Evolutionary conservation across 176 grass and related monocot genomes (phyloP).

Genomic region (Dendrocalamus sinicus): DNA sequence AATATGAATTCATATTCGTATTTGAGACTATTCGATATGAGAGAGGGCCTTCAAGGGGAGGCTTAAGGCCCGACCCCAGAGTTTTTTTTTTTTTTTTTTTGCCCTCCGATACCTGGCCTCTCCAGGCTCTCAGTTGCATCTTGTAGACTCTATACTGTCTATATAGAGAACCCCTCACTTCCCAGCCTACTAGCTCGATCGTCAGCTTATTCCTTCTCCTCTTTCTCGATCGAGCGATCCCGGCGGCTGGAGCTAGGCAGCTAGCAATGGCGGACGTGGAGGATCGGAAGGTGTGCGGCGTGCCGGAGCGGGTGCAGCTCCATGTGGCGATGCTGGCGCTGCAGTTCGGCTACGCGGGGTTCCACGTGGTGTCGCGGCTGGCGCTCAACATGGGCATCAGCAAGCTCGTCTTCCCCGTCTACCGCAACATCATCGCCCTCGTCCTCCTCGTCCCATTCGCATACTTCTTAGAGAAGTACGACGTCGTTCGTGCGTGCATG

Average conservation of each 20-base stretch:
- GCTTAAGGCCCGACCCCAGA: too few relatives aligned
- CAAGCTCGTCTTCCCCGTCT: slow-evolving; percentile 96
- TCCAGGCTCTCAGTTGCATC: not conserved
- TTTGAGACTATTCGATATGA: too few relatives aligned
- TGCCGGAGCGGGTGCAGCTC: slow-evolving; percentile 94
- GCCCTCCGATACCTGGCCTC: too few relatives aligned
- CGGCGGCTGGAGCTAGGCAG: not conserved
- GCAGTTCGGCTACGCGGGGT: slow-evolving; percentile 97
- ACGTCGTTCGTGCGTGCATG: not conserved
- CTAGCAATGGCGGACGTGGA: slow-evolving; percentile 71
- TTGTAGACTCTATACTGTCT: not conserved
- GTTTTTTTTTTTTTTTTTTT: too few relatives aligned
- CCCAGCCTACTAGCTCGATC: not conserved
- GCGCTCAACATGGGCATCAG: slow-evolving; percentile 99
- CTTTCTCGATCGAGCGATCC: not conserved
- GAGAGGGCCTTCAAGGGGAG: too few relatives aligned
- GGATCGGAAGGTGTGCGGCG: slow-evolving; percentile 64
- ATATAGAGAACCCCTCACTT: slow-evolving; percentile 54
- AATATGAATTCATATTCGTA: too few relatives aligned
- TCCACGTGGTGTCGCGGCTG: slow-evolving; percentile 89
- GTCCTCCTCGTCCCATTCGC: slow-evolving; percentile 90
- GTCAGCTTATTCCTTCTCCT: not conserved
- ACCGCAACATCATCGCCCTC: slow-evolving; percentile 97
- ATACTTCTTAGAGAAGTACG: slow-evolving; percentile 93
- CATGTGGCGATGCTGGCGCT: slow-evolving; percentile 94